These are phyloP conservation scores for Cyclocybe aegerita DNA, from an alignment of 768 basidiomycete genomes.

Conservation along the genomic window DNA sequence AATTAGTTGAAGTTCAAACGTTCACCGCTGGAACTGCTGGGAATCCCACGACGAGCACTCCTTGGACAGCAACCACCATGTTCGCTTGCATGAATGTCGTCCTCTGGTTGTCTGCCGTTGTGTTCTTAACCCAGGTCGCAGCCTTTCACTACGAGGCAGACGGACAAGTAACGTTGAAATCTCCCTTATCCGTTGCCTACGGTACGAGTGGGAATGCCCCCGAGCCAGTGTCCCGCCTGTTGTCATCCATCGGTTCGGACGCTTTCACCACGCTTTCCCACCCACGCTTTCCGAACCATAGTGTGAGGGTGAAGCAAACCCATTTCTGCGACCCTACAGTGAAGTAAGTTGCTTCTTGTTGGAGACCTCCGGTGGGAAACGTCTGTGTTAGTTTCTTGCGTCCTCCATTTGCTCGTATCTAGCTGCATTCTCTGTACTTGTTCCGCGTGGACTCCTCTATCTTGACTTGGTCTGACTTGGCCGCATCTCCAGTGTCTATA, in stretches of 20 bases:
- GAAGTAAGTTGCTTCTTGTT: conserved; percentile 36
- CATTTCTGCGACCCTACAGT: conserved; percentile 66
- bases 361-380: background rate
- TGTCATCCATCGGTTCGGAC: conserved; percentile 26
- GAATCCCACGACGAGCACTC: too few species aligned
- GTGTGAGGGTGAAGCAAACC: conserved; percentile 59
- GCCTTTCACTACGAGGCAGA: too few species aligned
- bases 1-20: too few species aligned
- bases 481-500: conserved; percentile 28
- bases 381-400: background rate
- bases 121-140: too few species aligned
- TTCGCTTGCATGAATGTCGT: too few species aligned
- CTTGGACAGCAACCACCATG: too few species aligned
- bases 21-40: too few species aligned
- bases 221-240: conserved; percentile 13
- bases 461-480: background rate
- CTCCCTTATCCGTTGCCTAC: too few species aligned
- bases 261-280: conserved; percentile 40
- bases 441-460: background rate
- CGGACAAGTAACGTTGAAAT: too few species aligned
- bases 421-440: conserved; percentile 3
- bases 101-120: too few species aligned
- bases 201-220: conserved; percentile 5
- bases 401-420: conserved; percentile 9
- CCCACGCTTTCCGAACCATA: conserved; percentile 50